Base-by-base conservation (phyloP, 176 grass and related monocot genomes). In the Raddia distichophylla region DNA sequence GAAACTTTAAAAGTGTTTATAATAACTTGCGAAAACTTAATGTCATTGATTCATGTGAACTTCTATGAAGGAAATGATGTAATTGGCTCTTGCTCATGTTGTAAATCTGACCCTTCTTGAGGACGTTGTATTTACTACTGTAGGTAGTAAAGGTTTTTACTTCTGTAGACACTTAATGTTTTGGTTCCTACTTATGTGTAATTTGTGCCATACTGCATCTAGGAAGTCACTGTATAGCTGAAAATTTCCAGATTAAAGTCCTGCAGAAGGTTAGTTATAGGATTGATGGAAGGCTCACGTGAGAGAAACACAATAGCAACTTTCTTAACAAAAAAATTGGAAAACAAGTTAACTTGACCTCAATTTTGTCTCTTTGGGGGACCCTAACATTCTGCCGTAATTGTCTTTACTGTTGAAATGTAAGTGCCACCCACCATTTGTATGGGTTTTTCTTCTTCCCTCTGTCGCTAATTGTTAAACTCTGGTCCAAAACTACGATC, bases 231-330 rank as follows among this genome's bases (percentile, higher is more conserved):
- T 62, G 32, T 67, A 6, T 51, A 62, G 15, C 45, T 80, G 67
- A 74, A 58, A 14, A 56, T 82, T 40, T 56, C 60, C 60, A 40
- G 54, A 54, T 88, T 71, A 77, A 88, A 81, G 60, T 74, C 51
- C 7, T 61, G 16, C 33, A 71, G n/a, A 47, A 50, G 9, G 34
- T 71, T 34, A 48, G 35, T 45, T 45, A 64, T 60, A 63, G 35
- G 51, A 15, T 64, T 64, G 35, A 56, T 32, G 10, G 51, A 47
- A 73, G 49, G 10, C 76, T 16, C 20, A 42, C 55, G 12, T 4
- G 22, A n/a, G 49, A 52, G 48, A 76, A 60, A 68, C 17, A 18
- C 60, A 69, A 13, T 35, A 58, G 44, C 13, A 35, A 64, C 7
- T 62, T 76, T 17, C 4, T 74, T 14, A 10, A 54, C 63, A 76